These are phyloP conservation scores for Xylariaceae sp. DNA, from an alignment of 2,329 filamentous ascomycete species.

Conservation along the genomic window DNA sequence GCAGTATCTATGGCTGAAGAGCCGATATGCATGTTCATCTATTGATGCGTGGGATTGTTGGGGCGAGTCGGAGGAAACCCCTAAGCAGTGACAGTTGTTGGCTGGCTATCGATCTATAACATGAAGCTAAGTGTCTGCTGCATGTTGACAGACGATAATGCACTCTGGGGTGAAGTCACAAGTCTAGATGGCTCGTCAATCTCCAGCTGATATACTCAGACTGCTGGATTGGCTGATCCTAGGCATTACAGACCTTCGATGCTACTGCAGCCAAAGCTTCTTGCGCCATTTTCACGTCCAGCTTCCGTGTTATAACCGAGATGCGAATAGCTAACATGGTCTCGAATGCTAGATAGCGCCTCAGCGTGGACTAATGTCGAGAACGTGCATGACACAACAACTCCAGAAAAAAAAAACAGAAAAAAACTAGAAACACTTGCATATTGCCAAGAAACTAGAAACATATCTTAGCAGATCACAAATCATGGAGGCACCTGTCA, in stretches of 20 bases:
- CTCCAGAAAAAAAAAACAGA: background rate
- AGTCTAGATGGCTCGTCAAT: background rate
- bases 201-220: background rate
- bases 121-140: background rate
- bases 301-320: background rate
- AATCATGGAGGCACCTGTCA: background rate
- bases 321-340: background rate
- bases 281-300: background rate
- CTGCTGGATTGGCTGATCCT: background rate
- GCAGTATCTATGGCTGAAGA: background rate
- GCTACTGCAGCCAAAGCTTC: background rate
- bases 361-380: background rate
- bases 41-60: background rate
- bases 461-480: background rate
- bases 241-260: background rate
- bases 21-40: background rate
- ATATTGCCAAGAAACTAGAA: background rate
- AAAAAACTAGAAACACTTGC: background rate
- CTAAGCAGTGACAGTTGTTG: background rate
- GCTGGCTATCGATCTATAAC: background rate
- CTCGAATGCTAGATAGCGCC: background rate
- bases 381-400: background rate
- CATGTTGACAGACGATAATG: background rate
- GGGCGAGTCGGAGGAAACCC: too few relatives aligned
- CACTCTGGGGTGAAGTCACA: background rate